A percentile compares a stretch with the other conserved stretches of the same genome.
Conservation (phyloP, 2,329 filamentous ascomycete species). For the Amauroascus niger region DNA sequence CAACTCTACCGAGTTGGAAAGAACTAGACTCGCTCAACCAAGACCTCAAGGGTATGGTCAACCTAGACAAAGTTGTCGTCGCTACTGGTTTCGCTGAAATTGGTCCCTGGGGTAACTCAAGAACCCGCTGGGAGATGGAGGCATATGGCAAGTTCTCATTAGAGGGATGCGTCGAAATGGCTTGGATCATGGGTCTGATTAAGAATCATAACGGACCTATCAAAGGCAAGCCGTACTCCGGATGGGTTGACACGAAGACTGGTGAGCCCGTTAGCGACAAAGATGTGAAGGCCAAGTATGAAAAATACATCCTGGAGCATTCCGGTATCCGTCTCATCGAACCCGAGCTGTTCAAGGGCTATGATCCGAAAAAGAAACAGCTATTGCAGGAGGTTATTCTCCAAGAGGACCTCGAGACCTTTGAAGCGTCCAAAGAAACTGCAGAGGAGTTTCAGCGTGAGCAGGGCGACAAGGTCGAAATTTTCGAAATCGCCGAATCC, state of each 20-base stretch:
- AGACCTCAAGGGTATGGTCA: constrained; percentile 92
- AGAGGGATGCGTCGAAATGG: constrained; percentile 97
- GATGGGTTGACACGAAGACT: constrained; percentile 88
- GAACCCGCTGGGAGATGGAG: constrained; percentile 99
- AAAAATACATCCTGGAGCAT: constrained; percentile 93
- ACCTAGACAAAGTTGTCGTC: constrained; percentile 94
- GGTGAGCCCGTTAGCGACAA: constrained; percentile 96
- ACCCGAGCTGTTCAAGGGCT: constrained; percentile 90
- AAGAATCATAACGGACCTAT: constrained; percentile 95
- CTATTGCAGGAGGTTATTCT: constrained; percentile 96
- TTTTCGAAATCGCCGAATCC: constrained; percentile 87
- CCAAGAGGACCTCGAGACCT: constrained; percentile 91
- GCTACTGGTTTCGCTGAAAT: constrained; percentile 94
- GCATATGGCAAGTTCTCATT: constrained; percentile 92
- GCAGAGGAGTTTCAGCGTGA: constrained; percentile 95
- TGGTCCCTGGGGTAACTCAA: constrained; percentile 95
- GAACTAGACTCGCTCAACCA: constrained; percentile 75
- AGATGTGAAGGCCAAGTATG: constrained; percentile 94
- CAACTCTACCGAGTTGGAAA: constrained; percentile 82
- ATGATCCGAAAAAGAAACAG: constrained; percentile 98
- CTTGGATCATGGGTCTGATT: constrained; percentile 99
- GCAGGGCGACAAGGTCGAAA: constrained; percentile 94
- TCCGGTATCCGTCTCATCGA: constrained; percentile 96
- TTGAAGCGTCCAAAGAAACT: constrained; percentile 94
- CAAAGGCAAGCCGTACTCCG: constrained; percentile 93